Evolutionary conservation across 2,329 filamentous ascomycete genomes (phyloP).

Genomic region (Stachybotrys echinatus): DNA sequence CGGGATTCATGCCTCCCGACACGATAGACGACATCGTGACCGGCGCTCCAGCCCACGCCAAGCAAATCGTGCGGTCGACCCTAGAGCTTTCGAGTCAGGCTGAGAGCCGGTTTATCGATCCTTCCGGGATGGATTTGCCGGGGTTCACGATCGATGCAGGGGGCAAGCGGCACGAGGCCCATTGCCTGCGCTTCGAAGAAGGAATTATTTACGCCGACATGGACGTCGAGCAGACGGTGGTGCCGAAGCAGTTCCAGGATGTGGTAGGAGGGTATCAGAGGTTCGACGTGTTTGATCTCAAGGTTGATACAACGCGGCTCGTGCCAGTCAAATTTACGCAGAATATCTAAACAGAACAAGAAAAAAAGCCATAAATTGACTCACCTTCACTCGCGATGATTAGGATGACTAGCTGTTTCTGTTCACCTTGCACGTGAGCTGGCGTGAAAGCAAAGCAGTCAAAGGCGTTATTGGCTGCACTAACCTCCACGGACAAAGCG

Average conservation of each 20-base stretch:
- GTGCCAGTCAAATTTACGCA: too few relatives aligned
- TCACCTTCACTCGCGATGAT: too few relatives aligned
- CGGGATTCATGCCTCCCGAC: slow-evolving; percentile 33
- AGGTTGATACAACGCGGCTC: slow-evolving; percentile 36
- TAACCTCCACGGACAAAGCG: too few relatives aligned
- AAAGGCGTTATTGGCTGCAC: too few relatives aligned
- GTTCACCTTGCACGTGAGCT: too few relatives aligned
- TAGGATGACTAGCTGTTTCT: too few relatives aligned
- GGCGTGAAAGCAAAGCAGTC: too few relatives aligned
- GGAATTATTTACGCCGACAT: slow-evolving; percentile 47
- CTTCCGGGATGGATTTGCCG: slow-evolving; percentile 34
- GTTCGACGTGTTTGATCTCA: slow-evolving; percentile 47
- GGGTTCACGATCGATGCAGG: slow-evolving; percentile 28
- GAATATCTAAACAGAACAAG: too few relatives aligned
- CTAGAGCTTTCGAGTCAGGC: slow-evolving; percentile 33
- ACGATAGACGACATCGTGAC: slow-evolving; percentile 27
- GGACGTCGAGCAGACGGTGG: slow-evolving; percentile 41
- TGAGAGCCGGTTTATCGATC: slow-evolving; percentile 45
- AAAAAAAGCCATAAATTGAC: too few relatives aligned
- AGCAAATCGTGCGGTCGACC: slow-evolving; percentile 20
- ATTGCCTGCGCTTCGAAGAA: slow-evolving; percentile 38
- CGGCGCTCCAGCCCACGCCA: slow-evolving; percentile 19
- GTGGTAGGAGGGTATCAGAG: slow-evolving; percentile 51
- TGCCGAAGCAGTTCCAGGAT: slow-evolving; percentile 54
- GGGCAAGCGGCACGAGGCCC: slow-evolving; percentile 13